Evolutionary conservation across 306 rosid genomes (phyloP).

Genomic region (peach (Prunus persica)): DNA sequence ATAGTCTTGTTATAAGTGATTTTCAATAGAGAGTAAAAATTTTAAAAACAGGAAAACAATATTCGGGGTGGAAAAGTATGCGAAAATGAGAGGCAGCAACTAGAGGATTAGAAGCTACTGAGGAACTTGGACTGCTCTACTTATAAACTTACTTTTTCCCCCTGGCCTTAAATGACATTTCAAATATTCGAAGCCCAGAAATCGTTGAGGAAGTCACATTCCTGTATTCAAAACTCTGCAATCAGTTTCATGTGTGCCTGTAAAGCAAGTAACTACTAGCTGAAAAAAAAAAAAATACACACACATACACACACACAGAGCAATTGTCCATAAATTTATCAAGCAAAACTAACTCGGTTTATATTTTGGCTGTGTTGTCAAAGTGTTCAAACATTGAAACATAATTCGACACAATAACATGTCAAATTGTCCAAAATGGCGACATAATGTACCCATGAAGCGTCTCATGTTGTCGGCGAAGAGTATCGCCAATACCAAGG

Average conservation of each 20-base stretch:
- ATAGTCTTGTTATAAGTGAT: background rate
- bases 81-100: background rate
- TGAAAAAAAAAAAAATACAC: no score
- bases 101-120: no score
- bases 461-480: constrained; percentile 43
- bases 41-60: background rate
- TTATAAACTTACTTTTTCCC: constrained; percentile 45
- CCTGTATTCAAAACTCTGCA: constrained; percentile 32
- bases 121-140: no score
- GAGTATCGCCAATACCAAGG: constrained; percentile 49
- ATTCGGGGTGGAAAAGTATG: background rate
- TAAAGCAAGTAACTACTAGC: no score
- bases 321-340: no score
- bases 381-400: background rate
- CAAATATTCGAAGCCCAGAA: constrained; percentile 43
- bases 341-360: no score
- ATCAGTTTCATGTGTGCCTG: background rate
- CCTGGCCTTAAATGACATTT: constrained; percentile 16
- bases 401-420: background rate
- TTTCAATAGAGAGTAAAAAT: background rate
- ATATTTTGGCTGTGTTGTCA: background rate
- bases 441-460: constrained; percentile 38
- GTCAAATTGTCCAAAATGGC: background rate
- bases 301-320: background rate
- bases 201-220: constrained; percentile 36